Evolutionary conservation across 139 green algal species (phyloP), one percentile per base, ranked within the genome.

Genomic region (Trebouxia sp.): DNA sequence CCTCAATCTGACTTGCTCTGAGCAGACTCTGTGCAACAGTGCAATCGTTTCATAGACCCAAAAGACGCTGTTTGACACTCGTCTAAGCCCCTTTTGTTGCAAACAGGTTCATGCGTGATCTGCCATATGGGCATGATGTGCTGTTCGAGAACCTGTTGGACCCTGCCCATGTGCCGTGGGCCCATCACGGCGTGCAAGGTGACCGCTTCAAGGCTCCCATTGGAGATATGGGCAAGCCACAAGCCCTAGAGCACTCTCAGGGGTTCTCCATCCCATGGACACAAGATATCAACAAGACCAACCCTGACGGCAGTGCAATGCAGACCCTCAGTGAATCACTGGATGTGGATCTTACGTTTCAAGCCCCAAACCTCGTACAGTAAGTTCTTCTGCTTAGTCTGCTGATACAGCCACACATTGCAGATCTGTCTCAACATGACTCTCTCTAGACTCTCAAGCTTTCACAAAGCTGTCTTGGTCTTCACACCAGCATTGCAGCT

Each of bases 111-210:
- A 70, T 58, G n/a, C 65, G 83, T 0, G 89, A 91, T 32, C 30
- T 89, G 47, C 88, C 83, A 10, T 84, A 88, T 51, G 82, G 76
- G 24, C 83, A 69, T 24, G 75, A 90, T 65, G 83, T 77, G 4
- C 75, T 94, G 30, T 24, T 89, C n/a, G 91, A 95, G 81, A 95
- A 94, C 75, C 0, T 94, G 42, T 0, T 90, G 43, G 91, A 95
- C 83, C 91, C 90, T 0, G 75, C 70, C 0, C 91, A 95, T 47
- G 85, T 95, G 12, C 84, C n/a, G 28, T 67, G n/a, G n/a, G 56
- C 56, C 8, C 56, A 42, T 28, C 28, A 38, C 2, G 56, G 56
- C 1, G 56, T 67, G 56, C 8, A 10, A 14, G 28, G 28, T 2
- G 56, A 67, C n/a, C n/a, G n/a, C 56, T 67, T 17, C n/a, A 7